phyloP scores from a whole-genome alignment of 495 filamentous ascomycete species.

The Xylaria bambusicola region DNA sequence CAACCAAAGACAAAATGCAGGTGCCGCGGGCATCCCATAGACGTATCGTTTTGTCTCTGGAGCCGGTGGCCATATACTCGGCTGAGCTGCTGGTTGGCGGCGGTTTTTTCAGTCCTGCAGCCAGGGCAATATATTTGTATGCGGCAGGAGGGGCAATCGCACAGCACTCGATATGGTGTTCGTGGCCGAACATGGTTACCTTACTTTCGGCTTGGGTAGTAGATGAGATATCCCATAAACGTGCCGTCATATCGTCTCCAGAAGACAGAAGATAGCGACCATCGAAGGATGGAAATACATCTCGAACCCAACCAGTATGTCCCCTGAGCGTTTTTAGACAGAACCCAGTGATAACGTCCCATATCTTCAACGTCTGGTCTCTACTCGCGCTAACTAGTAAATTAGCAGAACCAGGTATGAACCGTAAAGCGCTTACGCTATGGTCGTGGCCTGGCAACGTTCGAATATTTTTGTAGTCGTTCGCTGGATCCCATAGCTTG shows the following conservation, averaged over 20 bases:
- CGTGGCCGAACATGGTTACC: constrained; percentile 71
- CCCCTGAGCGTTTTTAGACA: constrained; percentile 70
- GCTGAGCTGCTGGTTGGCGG: constrained; percentile 63
- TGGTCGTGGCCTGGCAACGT: constrained; percentile 81
- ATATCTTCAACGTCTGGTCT: constrained; percentile 70
- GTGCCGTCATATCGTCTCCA: constrained; percentile 67
- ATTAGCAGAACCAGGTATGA: constrained; percentile 72
- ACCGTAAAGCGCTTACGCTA: constrained; percentile 70
- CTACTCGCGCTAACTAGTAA: constrained; percentile 68
- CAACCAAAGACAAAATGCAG: constrained; percentile 69
- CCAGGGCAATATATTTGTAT: constrained; percentile 63
- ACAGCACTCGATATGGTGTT: constrained; percentile 76
- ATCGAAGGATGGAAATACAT: constrained; percentile 68
- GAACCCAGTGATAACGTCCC: constrained; percentile 78
- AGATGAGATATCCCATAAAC: constrained; percentile 67
- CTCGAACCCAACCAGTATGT: constrained; percentile 72
- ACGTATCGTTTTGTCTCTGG: constrained; percentile 75
- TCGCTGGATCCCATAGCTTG: constrained; percentile 79
- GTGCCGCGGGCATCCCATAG: constrained; percentile 76
- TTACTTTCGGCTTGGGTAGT: constrained; percentile 55
- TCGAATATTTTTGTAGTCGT: constrained; percentile 82
- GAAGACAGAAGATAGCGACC: constrained; percentile 71
- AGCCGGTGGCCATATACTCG: constrained; percentile 77
- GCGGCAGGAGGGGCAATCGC: constrained; percentile 69
- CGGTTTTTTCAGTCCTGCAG: constrained; percentile 74